Evolutionary conservation across 2,329 filamentous ascomycete species (phyloP), one percentile per base, ranked within the genome.

Genomic region (Diaporthe humulicola): DNA sequence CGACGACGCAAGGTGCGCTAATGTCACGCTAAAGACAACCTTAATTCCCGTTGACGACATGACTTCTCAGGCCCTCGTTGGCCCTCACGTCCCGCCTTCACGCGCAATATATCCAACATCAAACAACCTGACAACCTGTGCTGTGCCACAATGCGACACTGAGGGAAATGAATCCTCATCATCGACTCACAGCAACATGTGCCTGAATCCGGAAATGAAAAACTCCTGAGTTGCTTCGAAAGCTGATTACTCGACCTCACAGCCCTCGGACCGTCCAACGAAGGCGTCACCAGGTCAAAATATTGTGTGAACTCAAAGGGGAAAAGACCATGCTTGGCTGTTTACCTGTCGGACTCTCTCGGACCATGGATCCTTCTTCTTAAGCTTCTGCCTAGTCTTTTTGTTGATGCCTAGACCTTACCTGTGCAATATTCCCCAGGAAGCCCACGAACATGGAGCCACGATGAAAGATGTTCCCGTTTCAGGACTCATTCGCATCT

Each of bases 21-120:
- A 33, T 14, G 22, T 22, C 14, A n/a, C 64, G 30, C 64, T 69
- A 54, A 69, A 54, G n/a, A 22, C 64, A 69, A 69, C 64, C 64
- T 69, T 69, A 69, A 69, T 69, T 69, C 64, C 30, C 64, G 45
- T 69, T 69, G 64, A 69, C 64, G 64, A 69, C 64, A 69, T 50
- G 45, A 69, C 64, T 69, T 52, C 45, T 36, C 5, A 19, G n/a
- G 7, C 25, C 12, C 61, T 52, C 61, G 38, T 67, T 3, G 45
- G 22, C 45, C 19, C 45, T 25, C 45, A 25, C 22, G 30, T 67
- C 36, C 45, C 30, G 15, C 14, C 33, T 19, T 52, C 22, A 52
- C 22, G 14, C 48, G 14, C 48, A 22, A 50, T 38, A 54, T 54
- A 28, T 40, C 30, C 45, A 40, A 22, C 33, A 69, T 54, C 30